Percentiles rank a stretch among this genome's conserved stretches.
Evolutionary conservation across 2,329 filamentous ascomycete genomes (phyloP).

Genomic region (Rutstroemia sp.): DNA sequence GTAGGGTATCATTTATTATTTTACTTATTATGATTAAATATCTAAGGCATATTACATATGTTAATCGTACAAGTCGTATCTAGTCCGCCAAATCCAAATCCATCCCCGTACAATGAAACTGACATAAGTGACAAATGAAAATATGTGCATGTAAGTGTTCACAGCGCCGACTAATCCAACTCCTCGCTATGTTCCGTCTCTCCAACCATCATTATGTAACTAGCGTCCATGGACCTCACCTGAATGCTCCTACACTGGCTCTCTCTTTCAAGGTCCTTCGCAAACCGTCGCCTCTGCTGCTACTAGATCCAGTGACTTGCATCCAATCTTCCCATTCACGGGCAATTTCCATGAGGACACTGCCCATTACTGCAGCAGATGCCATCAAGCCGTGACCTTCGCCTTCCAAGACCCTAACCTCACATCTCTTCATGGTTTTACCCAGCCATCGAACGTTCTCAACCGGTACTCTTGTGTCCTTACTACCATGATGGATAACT

Average conservation of each 20-base stretch:
- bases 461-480: constrained; percentile 84
- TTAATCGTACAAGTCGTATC: constrained; percentile 10
- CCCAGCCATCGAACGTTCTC: constrained; percentile 95
- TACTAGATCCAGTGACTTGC: constrained; percentile 42
- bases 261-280: constrained; percentile 25
- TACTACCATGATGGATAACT: constrained; percentile 87
- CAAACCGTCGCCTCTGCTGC: constrained; percentile 18
- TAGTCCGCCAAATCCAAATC: neutral
- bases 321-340: constrained; percentile 91
- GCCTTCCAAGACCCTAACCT: constrained; percentile 81
- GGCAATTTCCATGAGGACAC: constrained; percentile 88
- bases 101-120: neutral
- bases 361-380: constrained; percentile 84
- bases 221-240: constrained; percentile 12
- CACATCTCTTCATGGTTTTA: constrained; percentile 86
- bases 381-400: constrained; percentile 97
- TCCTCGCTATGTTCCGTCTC: constrained; percentile 1
- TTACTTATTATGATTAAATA: constrained; percentile 4
- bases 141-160: neutral
- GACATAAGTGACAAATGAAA: neutral
- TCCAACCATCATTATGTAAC: neutral
- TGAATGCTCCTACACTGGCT: constrained; percentile 26
- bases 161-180: neutral
- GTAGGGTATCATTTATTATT: constrained; percentile 1
- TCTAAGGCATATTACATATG: constrained; percentile 7